Base-by-base conservation (phyloP, 805 yeast species). In the Teunomyces kruisii region DNA sequence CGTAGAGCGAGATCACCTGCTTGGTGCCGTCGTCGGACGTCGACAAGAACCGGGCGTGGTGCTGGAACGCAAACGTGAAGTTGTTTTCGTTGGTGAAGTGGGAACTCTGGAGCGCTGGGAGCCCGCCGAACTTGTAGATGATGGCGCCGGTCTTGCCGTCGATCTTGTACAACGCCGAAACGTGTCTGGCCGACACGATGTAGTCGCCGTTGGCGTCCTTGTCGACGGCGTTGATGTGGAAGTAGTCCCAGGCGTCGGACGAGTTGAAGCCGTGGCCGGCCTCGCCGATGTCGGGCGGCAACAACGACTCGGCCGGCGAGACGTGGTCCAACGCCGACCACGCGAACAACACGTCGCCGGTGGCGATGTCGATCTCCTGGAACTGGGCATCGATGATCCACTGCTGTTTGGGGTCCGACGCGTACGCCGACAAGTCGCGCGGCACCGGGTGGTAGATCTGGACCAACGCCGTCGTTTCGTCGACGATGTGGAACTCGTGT, bases 191-290 rank as follows among this genome's bases (percentile, higher is more conserved):
- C 6, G 69, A 64, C n/a, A 68, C 30, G 15, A 66, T 37, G 48
- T 67, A 67, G 45, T 65, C 62, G 9, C 71, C 67, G 35, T 59
- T 43, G 13, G 48, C 58, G 48, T 66, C 68, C 45, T 67, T 68
- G 44, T 67, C 72, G 29, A 67, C 67, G 1, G 72, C 67, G 43
- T 68, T 68, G 45, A 67, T 63, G 48, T 68, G 72, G 58, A 67
- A 67, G 43, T 63, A 67, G 49, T 67, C 72, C 70, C 71, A 68
- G 8, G 74, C 72, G 48, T 56, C 61, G 43, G 60, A 52, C 7
- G 66, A 61, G 32, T 59, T 59, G 40, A 43, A 55, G 2, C 70
- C 72, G n/a, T 56, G 48, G 13, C 71, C 72, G 9, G 67, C 68
- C n/a, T 53, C 56, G 3, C 64, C 68, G 17, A 57, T 52, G n/a